Base-by-base conservation (phyloP, 2,329 filamentous ascomycete species). In the Talaromyces sp. region DNA sequence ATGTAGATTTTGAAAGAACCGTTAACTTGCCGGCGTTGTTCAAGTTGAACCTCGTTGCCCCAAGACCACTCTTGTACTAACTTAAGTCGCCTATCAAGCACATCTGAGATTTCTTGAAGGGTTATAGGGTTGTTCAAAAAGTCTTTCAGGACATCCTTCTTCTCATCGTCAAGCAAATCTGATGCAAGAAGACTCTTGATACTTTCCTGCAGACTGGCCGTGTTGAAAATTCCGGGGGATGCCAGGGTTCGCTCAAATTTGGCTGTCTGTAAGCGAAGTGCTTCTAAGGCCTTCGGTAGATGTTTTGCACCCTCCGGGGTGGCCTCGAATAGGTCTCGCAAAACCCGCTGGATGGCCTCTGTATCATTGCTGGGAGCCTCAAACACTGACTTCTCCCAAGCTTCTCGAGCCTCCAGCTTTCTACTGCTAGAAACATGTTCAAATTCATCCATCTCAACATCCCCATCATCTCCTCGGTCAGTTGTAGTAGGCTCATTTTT, bases 1-100 rank as follows among this genome's bases (percentile, higher is more conserved):
- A 84, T 83, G 65, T 79, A 84, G 31, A 85, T 80, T 1, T 83
- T 76, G 67, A 86, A 86, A 60, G 82, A 81, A 5, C 81, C 81
- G 63, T 83, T 84, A 31, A 85, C 67, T 56, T 83, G 79, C 6
- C 80, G 77, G 32, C 82, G 76, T 74, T 80, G 78, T 54, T 81
- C 74, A 2, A 84, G 65, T 9, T 83, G 74, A 4, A 74, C 77
- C 4, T 72, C 69, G 2, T 69, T 67, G 12, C 74, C 75, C 82
- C 83, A 85, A 10, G 71, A 66, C 83, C 83, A 85, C 26, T 70
- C 79, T 17, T 80, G 75, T 3, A 85, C 66, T 4, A 77, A 74
- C 0, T 75, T 71, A 48, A 84, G 75, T 54, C 81, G 75, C 77
- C 85, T 82, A 61, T 84, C 84, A 32, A 85, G 71, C 9, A 85